Percentiles rank a stretch among this genome's conserved stretches.
These are phyloP conservation scores for Gentiana macrophylla DNA, from an alignment of 257 asterid genomes.

Conservation along the genomic window DNA sequence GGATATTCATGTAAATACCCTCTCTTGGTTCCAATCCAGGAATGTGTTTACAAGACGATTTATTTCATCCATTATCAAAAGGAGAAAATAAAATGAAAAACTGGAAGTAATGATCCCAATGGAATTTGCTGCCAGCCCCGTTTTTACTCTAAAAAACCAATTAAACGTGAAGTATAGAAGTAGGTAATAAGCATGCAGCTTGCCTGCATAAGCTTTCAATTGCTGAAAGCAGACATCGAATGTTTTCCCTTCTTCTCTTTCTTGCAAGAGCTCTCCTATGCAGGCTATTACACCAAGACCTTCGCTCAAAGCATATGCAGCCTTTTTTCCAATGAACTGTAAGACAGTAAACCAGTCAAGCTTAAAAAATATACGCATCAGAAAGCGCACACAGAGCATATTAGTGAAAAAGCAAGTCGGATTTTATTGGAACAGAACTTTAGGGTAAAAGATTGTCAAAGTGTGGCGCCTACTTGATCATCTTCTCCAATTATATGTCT, in stretches of 20 bases:
- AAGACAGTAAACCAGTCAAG: conserved; percentile 17
- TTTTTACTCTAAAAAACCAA: neutral
- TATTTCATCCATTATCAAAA: neutral
- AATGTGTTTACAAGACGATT: too few species aligned
- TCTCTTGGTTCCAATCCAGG: neutral
- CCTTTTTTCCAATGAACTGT: conserved; percentile 95
- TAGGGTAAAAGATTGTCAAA: neutral
- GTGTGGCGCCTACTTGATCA: conserved; percentile 48
- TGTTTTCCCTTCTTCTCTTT: conserved; percentile 93
- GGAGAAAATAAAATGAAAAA: neutral
- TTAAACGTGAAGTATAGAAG: neutral
- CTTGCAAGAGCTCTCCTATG: conserved; percentile 91
- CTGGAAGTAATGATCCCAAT: neutral
- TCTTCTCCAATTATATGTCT: conserved; percentile 88
- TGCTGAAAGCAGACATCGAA: conserved; percentile 89
- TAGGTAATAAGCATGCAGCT: neutral
- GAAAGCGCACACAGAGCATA: neutral
- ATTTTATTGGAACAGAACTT: neutral
- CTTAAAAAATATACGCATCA: conserved; percentile 6
- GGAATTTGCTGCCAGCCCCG: neutral
- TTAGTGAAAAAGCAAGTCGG: neutral
- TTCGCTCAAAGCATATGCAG: conserved; percentile 90
- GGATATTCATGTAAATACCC: neutral
- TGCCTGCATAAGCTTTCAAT: conserved; percentile 84
- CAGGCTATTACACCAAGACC: conserved; percentile 90